phyloP scores from a whole-genome alignment of 805 yeast species.

The Candida piceae region DNA sequence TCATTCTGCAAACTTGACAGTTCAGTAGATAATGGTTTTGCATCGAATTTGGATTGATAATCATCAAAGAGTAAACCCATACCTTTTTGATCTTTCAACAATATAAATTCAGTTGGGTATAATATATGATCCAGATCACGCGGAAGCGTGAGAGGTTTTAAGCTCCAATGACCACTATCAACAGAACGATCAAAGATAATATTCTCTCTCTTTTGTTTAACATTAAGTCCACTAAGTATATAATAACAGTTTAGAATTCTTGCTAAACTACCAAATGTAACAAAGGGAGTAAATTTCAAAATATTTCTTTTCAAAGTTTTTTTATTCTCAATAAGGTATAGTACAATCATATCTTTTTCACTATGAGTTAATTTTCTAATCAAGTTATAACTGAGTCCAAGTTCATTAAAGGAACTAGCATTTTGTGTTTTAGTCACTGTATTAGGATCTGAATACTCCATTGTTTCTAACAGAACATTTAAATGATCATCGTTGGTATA shows the following conservation, averaged over 20 bases:
- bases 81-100: constrained; percentile 2
- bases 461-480: constrained; percentile 2
- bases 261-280: constrained; percentile 9
- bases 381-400: constrained; percentile 3
- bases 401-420: constrained; percentile 1
- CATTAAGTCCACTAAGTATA: constrained; percentile 5
- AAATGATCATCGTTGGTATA: constrained; percentile 11
- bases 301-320: constrained; percentile 5
- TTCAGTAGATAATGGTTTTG: neutral
- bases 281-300: constrained; percentile 9
- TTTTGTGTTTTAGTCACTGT: neutral
- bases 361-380: constrained; percentile 14
- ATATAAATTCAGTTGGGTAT: constrained; percentile 2
- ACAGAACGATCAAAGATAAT: neutral
- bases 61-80: constrained; percentile 6
- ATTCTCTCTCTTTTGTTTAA: neutral
- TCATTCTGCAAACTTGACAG: constrained; percentile 9
- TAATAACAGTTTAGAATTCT: constrained; percentile 11
- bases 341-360: constrained; percentile 8
- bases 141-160: constrained; percentile 7
- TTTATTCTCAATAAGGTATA: constrained; percentile 7
- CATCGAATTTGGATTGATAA: neutral
- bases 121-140: constrained; percentile 1
- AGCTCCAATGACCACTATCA: constrained; percentile 1
- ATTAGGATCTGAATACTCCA: neutral